Evolutionary conservation across 2,329 filamentous ascomycete species (phyloP), one percentile per base, ranked within the genome.

Genomic region (Cladobotryum protrusum): DNA sequence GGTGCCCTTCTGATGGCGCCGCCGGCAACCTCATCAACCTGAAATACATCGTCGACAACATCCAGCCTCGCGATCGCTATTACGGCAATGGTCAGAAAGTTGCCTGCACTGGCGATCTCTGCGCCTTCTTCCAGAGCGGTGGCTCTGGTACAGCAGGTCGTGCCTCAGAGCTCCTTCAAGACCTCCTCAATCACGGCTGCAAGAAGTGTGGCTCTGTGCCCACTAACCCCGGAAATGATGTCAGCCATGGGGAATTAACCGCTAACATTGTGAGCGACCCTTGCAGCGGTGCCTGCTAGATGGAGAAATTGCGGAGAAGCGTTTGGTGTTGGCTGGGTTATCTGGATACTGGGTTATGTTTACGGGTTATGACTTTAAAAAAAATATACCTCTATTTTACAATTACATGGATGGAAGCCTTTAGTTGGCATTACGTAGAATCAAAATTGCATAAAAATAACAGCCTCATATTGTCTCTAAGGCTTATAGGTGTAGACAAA

Each of bases 41-140:
- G 19, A 48, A 52, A 14, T 42, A 41, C 24, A 52, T 55, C 17
- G 52, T 55, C 36, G 48, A 55, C 43, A 42, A 44, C 41, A 55
- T 55, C 24, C 20, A 35, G 14, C 47, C 48, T 19, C 47, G 51
- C 40, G 37, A 47, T 43, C 54, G 51, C 32, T 29, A 43, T 20
- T 55, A 55, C 52, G 44, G 43, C 46, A 47, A 51, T 2, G 54
- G 51, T 20, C 43, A 42, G 7, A n/a, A 42, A 17, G 19, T 42
- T 42, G 40, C 40, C 40, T 42, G 40, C 19, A 53, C 52, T 9
- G 52, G 52, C 36, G 40, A 33, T 5, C 48, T 53, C 29, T 53
- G 52, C 15, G 48, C 48, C 3, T 53, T 53, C 32, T 53, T 49
- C 36, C 52, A 53, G 42, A 53, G 50, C 20, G 13, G 12, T 11